Evolutionary conservation across 176 grass and related monocot species (phyloP).

Genomic region (Eragrostis curvula): DNA sequence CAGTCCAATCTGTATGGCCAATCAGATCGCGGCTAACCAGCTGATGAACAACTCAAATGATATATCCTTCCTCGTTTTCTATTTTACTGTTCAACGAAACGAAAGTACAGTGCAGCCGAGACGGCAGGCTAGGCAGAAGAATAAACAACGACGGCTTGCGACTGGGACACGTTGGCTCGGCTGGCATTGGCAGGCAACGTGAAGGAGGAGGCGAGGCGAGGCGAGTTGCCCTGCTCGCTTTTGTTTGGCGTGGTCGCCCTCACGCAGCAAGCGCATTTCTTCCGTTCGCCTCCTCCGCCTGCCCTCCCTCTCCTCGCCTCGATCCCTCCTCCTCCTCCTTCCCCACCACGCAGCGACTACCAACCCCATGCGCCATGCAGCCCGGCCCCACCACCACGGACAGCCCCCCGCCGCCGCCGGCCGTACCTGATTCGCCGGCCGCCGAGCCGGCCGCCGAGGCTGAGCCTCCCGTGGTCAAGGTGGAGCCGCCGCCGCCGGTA

Average conservation of each 20-base stretch:
- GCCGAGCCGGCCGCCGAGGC: not conserved
- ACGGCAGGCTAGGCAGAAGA: too few relatives aligned
- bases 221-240: not conserved
- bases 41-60: too few relatives aligned
- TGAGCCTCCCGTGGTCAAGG: not conserved
- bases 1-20: too few relatives aligned
- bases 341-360: constrained; percentile 27
- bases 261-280: not conserved
- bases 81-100: too few relatives aligned
- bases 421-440: not conserved
- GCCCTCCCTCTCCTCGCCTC: not conserved
- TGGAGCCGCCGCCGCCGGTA: not conserved
- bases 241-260: constrained; percentile 37
- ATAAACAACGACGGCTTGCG: not conserved
- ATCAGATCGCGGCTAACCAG: too few relatives aligned
- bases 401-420: not conserved
- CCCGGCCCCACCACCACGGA: constrained; percentile 29
- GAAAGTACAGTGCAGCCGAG: too few relatives aligned
- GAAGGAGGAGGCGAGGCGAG: not conserved
- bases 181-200: too few relatives aligned
- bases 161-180: not conserved
- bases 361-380: constrained; percentile 57
- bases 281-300: not conserved
- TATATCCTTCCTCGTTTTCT: too few relatives aligned
- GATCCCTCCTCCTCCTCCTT: constrained; percentile 21